A percentile compares a stretch with the other conserved stretches of the same genome.
phyloP scores from a whole-genome alignment of 1,284 basidiomycete genomes.

The Cutaneotrichosporon mucoides region DNA sequence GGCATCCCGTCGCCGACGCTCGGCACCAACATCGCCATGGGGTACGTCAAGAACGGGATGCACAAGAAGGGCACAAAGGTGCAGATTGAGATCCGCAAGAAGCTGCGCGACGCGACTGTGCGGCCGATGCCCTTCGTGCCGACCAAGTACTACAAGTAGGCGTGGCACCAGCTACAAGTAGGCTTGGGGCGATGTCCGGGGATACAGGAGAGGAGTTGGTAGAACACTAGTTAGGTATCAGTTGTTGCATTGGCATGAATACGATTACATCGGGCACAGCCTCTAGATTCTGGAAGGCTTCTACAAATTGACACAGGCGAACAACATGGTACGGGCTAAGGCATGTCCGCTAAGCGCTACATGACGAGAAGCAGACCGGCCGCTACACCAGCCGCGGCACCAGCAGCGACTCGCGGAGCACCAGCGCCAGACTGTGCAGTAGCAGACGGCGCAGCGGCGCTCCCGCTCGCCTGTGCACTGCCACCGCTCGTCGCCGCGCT shows the following conservation, averaged over 20 bases:
- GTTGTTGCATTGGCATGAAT: no score
- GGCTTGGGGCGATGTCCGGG: no score
- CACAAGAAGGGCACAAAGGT: constrained; percentile 86
- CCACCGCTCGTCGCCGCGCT: neutral
- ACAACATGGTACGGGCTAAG: no score
- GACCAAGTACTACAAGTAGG: constrained; percentile 48
- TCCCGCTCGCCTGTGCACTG: neutral
- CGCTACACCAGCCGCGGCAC: neutral
- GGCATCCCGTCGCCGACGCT: constrained; percentile 93
- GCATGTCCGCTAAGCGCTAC: no score
- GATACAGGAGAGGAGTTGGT: neutral
- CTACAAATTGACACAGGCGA: no score
- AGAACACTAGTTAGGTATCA: neutral
- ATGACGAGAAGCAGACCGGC: neutral
- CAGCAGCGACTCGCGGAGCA: neutral
- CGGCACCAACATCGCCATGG: constrained; percentile 94
- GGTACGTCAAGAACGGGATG: constrained; percentile 71
- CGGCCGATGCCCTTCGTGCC: constrained; percentile 51
- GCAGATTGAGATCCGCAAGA: constrained; percentile 49
- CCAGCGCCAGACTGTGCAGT: neutral
- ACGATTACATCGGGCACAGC: no score
- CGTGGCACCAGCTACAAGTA: neutral
- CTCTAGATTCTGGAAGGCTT: no score
- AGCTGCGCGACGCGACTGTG: constrained; percentile 44
- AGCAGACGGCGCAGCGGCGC: neutral